Percentiles rank a stretch among this genome's conserved stretches.
Evolutionary conservation across 2,329 filamentous ascomycete genomes (phyloP).

Genomic region (Verticillium nonalfalfae): DNA sequence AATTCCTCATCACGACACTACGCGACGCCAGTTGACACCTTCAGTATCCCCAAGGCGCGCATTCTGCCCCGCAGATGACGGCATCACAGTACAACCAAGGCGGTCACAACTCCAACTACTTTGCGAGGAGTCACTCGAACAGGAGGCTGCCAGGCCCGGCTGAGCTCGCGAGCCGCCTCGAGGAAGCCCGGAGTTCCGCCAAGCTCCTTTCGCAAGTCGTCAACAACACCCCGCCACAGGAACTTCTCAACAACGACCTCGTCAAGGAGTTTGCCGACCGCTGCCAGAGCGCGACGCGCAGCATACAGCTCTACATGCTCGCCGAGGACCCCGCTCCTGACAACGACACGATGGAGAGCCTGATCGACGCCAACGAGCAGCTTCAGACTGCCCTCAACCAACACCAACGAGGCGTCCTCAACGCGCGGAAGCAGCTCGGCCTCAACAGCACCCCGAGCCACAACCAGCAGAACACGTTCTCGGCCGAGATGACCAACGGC

Average conservation of each 20-base stretch:
- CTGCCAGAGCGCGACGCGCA: slow-evolving; percentile 72
- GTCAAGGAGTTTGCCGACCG: slow-evolving; percentile 88
- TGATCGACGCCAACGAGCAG: slow-evolving; percentile 94
- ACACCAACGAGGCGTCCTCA: slow-evolving; percentile 74
- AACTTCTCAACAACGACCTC: slow-evolving; percentile 78
- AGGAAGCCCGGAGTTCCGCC: slow-evolving; percentile 86
- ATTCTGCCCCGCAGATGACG: background rate
- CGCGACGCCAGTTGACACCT: background rate
- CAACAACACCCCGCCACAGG: slow-evolving; percentile 71
- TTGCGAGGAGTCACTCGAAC: slow-evolving; percentile 42
- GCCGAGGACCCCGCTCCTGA: slow-evolving; percentile 75
- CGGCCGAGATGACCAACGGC: slow-evolving; percentile 10
- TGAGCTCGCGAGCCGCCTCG: slow-evolving; percentile 76
- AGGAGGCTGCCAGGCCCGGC: slow-evolving; percentile 56
- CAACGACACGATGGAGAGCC: slow-evolving; percentile 85
- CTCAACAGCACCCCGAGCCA: slow-evolving; percentile 21
- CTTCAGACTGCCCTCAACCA: slow-evolving; percentile 75
- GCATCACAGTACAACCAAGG: slow-evolving; percentile 11
- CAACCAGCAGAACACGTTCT: slow-evolving; percentile 15
- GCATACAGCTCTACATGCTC: slow-evolving; percentile 81
- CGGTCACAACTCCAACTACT: slow-evolving; percentile 49
- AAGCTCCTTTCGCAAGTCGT: slow-evolving; percentile 89
- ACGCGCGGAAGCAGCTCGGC: slow-evolving; percentile 50
- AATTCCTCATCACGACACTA: background rate
- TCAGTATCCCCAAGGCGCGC: background rate